A percentile compares a stretch with the other conserved stretches of the same genome.
These are phyloP conservation scores for Geoglossum cookeanum DNA, from an alignment of 2,329 filamentous ascomycete species.

Conservation along the genomic window DNA sequence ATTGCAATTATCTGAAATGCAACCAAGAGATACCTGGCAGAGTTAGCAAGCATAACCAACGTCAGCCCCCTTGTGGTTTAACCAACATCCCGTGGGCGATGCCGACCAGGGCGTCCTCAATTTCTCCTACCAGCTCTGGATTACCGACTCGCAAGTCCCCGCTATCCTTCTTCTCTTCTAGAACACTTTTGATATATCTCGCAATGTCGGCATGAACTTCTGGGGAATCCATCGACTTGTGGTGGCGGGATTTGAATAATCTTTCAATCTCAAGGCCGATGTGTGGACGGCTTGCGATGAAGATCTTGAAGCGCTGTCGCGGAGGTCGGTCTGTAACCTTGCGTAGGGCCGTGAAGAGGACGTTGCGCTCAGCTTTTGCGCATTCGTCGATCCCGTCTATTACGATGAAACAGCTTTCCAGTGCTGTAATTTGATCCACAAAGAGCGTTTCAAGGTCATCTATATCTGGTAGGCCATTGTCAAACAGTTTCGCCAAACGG, in stretches of 20 bases:
- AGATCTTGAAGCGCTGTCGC: constrained; percentile 9
- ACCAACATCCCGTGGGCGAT: constrained; percentile 20
- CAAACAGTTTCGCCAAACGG: constrained; percentile 4
- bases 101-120: constrained; percentile 14
- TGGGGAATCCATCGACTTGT: not conserved
- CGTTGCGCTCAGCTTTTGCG: constrained; percentile 2
- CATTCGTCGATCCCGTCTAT: constrained; percentile 12
- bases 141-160: constrained; percentile 10
- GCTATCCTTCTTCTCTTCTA: constrained; percentile 5
- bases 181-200: constrained; percentile 9
- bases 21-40: constrained; percentile 23
- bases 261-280: constrained; percentile 6
- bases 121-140: constrained; percentile 10
- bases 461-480: constrained; percentile 5
- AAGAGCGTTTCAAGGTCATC: constrained; percentile 1
- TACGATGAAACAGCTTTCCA: not conserved
- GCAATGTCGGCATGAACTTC: constrained; percentile 11
- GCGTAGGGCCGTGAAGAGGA: constrained; percentile 1
- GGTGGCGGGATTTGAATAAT: not conserved
- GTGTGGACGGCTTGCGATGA: constrained; percentile 15
- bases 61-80: not conserved
- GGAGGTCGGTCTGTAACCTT: not conserved
- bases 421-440: not conserved
- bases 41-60: constrained; percentile 5
- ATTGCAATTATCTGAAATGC: constrained; percentile 9